These are phyloP conservation scores for Dendrobium chrysotoxum DNA, from an alignment of 106 monocot genomes.

Conservation along the genomic window DNA sequence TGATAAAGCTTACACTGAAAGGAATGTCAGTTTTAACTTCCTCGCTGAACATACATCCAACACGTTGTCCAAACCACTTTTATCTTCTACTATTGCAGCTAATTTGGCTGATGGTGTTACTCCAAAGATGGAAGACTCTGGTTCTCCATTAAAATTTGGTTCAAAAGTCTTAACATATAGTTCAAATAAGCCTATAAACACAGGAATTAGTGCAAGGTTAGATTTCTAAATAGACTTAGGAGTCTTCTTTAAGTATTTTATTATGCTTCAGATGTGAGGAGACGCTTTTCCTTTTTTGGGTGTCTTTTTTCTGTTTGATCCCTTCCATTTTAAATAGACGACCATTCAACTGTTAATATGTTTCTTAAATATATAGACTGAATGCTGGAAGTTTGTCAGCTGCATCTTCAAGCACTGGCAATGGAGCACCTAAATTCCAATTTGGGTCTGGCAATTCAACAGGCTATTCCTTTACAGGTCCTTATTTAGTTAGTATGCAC, in stretches of 20 bases:
- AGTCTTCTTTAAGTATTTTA: neutral
- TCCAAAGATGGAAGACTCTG: neutral
- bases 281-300: neutral
- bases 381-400: neutral
- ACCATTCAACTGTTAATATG: neutral
- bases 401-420: neutral
- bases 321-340: neutral
- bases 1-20: neutral
- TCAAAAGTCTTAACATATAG: neutral
- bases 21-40: neutral
- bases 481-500: neutral
- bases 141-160: neutral
- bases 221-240: neutral
- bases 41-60: neutral
- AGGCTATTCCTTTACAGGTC: slow-evolving; percentile 1
- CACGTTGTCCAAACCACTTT: neutral
- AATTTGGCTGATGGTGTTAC: neutral
- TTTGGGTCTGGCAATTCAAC: slow-evolving; percentile 3
- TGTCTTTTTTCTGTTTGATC: neutral
- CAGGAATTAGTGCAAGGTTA: neutral
- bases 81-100: neutral
- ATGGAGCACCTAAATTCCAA: neutral
- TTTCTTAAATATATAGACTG: neutral
- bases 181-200: neutral
- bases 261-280: neutral